These are phyloP conservation scores for Vaccinium myrtillus DNA, from an alignment of 148 eudicot species.

Conservation along the genomic window DNA sequence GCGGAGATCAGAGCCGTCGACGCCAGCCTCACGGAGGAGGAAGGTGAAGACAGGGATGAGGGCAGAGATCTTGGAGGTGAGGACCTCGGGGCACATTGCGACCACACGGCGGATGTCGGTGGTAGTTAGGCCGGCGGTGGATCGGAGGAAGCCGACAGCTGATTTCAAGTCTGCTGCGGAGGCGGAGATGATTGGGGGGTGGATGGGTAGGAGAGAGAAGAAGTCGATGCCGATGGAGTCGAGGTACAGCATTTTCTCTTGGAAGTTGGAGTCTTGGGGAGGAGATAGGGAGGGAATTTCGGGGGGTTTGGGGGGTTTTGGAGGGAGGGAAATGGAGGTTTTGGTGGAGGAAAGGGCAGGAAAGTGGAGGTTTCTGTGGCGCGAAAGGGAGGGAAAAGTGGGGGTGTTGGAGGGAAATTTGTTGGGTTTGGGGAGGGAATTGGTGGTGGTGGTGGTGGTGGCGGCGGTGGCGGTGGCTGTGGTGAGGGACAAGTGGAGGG, in stretches of 20 bases:
- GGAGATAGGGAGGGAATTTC: not conserved
- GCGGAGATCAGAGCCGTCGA: constrained; percentile 43
- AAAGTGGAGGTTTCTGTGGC: constrained; percentile 22
- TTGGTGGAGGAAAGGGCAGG: constrained; percentile 22
- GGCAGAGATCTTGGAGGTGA: constrained; percentile 33
- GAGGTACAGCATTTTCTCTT: constrained; percentile 56
- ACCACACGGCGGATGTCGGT: constrained; percentile 55
- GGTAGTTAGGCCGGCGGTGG: constrained; percentile 47
- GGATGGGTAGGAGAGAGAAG: constrained; percentile 36
- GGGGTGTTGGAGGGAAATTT: constrained; percentile 24
- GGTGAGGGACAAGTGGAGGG: constrained; percentile 33
- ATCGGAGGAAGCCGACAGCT: constrained; percentile 38
- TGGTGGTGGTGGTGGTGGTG: constrained; percentile 27
- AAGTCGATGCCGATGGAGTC: constrained; percentile 85
- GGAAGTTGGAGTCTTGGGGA: constrained; percentile 39
- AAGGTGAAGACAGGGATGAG: constrained; percentile 59
- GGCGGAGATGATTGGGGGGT: constrained; percentile 48
- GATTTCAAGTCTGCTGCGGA: constrained; percentile 44
- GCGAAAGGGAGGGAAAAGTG: constrained; percentile 10
- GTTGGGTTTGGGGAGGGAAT: constrained; percentile 16
- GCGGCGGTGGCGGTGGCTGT: constrained; percentile 16
- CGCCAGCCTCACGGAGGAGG: constrained; percentile 75
- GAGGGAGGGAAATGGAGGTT: constrained; percentile 21
- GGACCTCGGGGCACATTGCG: constrained; percentile 70
- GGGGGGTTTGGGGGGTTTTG: constrained; percentile 28